Base-by-base conservation (phyloP, 2,329 filamentous ascomycete genomes). In the Colletotrichum paranaense region DNA sequence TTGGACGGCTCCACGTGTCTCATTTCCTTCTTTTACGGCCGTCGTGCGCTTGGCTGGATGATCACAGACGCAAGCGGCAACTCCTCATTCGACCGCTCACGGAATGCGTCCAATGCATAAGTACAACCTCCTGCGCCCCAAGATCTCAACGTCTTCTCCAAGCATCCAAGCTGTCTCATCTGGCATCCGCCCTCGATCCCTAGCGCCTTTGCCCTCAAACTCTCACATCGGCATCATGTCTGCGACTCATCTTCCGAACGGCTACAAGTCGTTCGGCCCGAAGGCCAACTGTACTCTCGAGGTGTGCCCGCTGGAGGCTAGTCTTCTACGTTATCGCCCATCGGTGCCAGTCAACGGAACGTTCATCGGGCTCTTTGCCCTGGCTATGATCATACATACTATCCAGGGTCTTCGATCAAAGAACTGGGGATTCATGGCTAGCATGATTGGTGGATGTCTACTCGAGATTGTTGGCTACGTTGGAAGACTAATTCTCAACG, bases 391-490 rank as follows among this genome's bases (percentile, higher is more conserved):
- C 35, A 38, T 84, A 2, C 87, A 89, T 72, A 64, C 81, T 6
- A 76, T 76, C 8, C 79, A 86, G 1, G 87, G 87, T 4, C 55
- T 86, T 16, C 77, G 81, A 9, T 85, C 83, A 81, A 81, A 78
- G 62, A 81, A 80, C 4, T 86, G 84, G 82, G 83, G 81, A 68
- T 88, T 85, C 74, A 84, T 84, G 80, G 74, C 76, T 5, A 85
- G 83, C 66, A 89, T 92, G 84, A 78, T 88, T 0, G 76, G 85
- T 1, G 91, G 91, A 7, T 90, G 87, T 72, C 57, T 87, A 0
- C 82, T 86, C 58, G 91, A 92, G 77, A 86, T 92, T 11, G 78
- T 92, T 19, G 92, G 92, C 7, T 93, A 93, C 67, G 82, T 83
- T 0, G 91, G 90, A 0, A 86, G 91, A 6, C 82, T 92, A 19